Base-by-base conservation (phyloP, 1,284 basidiomycete genomes). In the Ceratobasidium sp. region DNA sequence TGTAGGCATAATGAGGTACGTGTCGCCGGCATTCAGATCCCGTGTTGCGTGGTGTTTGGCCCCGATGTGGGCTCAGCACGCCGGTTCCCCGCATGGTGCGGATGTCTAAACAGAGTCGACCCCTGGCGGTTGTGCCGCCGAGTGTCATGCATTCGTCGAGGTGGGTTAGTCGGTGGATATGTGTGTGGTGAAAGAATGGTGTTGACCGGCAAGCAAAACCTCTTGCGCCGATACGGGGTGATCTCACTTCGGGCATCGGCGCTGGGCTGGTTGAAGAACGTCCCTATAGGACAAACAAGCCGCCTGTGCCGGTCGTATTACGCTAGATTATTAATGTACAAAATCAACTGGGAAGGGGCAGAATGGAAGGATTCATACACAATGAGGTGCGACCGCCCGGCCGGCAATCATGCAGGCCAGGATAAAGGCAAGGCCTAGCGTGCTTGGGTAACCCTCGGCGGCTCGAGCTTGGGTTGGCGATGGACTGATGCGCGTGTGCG, bases 171-270 rank as follows among this genome's bases (percentile, higher is more conserved):
- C 30, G 38, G n/a, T 42, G 58, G 58, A 21, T 33, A 38, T 7
- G 38, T 53, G n/a, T 36, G 56, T 7, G 46, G 8, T 49, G 58
- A 18, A 42, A 59, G 21, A 25, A 23, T 14, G 21, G 56, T n/a
- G 56, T 21, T 59, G 5, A 9, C 58, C 58, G 58, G 58, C 36
- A 16, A 59, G 36, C 58, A 59, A 59, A 40, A 42, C 7, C n/a
- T 6, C 38, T n/a, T 59, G 9, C 23, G 21, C 58, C 58, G 58
- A 59, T 59, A 59, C 58, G 36, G 58, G n/a, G 33, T 38, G 28
- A 62, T 36, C 60, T 62, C 60, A 62, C 60, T 62, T 62, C 60
- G 60, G 60, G 23, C 60, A 62, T 48, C 60, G 60, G 44, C 38
- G 36, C 28, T 3, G 33, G 33, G 5, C 12, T 54, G 14, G 33